Evolutionary conservation across 2,329 filamentous ascomycete genomes (phyloP), one percentile per base, ranked within the genome.

Genomic region (Xenosphaeropsis pyriputrescens): DNA sequence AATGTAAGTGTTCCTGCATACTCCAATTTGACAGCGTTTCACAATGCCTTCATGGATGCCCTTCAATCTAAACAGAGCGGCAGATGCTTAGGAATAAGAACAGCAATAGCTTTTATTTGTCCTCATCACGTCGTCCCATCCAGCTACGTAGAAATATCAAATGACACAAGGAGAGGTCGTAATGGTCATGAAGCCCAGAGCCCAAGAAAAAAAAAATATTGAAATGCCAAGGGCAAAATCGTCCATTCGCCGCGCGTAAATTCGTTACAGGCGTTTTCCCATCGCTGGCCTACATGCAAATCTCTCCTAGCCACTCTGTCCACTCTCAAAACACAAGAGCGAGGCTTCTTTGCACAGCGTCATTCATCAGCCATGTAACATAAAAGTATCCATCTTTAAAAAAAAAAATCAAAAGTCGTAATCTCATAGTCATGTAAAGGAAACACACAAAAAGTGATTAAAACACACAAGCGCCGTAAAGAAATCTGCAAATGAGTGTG

Each of bases 341-440:
- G 30, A 11, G 6, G 14, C 37, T 13, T 26, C 18, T 35, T 15
- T 36, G n/a, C 37, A 17, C 26, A 17, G 32, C 37, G 26, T 39
- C 22, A 39, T 29, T 39, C 37, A 39, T 39, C 18, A 39, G 37
- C 37, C 37, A 35, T 38, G 26, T 18, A 33, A 30, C 22, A 26
- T 26, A 26, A 26, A 26, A 26, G 22, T 29, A 18, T 29, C 19
- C 22, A 16, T 29, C 29, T 16, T 38, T 14, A 17, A 29, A 18
- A 38, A 18, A 7, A 38, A n/a, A n/a, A 18, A 38, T 32, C 26
- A 38, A n/a, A n/a, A 33, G 36, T 32, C 36, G 29, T 38, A 32
- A 32, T 14, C 22, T 38, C 29, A 29, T 32, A 13, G 36, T 38
- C 29, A 38, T 33, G 14, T 26, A 29, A 37, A 31, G 35, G 13